phyloP scores from a whole-genome alignment of 2,329 filamentous ascomycete genomes.

The Ceratocystis destructans region DNA sequence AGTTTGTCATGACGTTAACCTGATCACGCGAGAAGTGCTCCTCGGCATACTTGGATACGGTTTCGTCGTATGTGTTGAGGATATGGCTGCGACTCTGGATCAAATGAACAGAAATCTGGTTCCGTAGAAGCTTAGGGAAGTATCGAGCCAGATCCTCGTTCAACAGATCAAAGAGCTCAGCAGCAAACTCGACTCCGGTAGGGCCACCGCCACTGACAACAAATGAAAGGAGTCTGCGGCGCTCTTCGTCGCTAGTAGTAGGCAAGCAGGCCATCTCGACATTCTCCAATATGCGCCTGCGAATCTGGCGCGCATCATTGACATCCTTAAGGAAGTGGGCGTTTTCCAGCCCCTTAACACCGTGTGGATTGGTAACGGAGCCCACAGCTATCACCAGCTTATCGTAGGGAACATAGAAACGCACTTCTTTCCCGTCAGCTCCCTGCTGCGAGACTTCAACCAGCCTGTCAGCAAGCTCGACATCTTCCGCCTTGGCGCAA shows the following conservation, averaged over 20 bases:
- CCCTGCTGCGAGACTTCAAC: slow-evolving; percentile 72
- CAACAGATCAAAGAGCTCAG: slow-evolving; percentile 86
- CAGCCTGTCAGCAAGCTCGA: slow-evolving; percentile 83
- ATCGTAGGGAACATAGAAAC: slow-evolving; percentile 94
- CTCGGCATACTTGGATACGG: slow-evolving; percentile 83
- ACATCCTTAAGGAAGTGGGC: slow-evolving; percentile 95
- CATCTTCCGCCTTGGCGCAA: slow-evolving; percentile 70
- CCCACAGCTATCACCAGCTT: slow-evolving; percentile 89
- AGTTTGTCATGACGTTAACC: slow-evolving; percentile 82
- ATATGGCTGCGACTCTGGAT: slow-evolving; percentile 94
- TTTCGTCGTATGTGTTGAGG: slow-evolving; percentile 94
- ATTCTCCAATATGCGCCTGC: slow-evolving; percentile 78
- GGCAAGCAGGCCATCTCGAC: slow-evolving; percentile 86
- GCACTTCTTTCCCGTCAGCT: slow-evolving; percentile 53
- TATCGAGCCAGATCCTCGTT: slow-evolving; percentile 80
- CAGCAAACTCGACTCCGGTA: slow-evolving; percentile 94
- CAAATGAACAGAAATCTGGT: slow-evolving; percentile 93
- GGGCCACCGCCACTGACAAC: slow-evolving; percentile 92
- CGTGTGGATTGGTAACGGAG: slow-evolving; percentile 85
- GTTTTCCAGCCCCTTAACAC: slow-evolving; percentile 85
- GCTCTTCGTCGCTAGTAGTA: slow-evolving; percentile 77
- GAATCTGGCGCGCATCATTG: slow-evolving; percentile 76
- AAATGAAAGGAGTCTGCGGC: slow-evolving; percentile 77
- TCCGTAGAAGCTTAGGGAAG: slow-evolving; percentile 82
- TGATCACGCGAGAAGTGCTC: slow-evolving; percentile 80